A percentile compares a stretch with the other conserved stretches of the same genome.
These are phyloP conservation scores for Arabidopsis hybrid DNA, from an alignment of 441 rosid genomes.

Conservation along the genomic window DNA sequence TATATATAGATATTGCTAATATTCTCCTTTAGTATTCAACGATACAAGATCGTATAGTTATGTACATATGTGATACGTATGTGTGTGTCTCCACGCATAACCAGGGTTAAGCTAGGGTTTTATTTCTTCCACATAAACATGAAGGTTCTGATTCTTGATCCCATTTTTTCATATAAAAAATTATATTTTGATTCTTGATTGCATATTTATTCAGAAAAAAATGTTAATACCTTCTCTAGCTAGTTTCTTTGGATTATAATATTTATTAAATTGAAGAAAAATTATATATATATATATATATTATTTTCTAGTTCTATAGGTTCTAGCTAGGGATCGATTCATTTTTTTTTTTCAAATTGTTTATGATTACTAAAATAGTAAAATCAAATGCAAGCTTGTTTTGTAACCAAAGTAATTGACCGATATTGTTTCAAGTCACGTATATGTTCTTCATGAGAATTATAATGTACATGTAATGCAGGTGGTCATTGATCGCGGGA, in stretches of 20 bases:
- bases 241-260: neutral
- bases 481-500: slow-evolving; percentile 53
- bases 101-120: slow-evolving; percentile 24
- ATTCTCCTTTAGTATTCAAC: neutral
- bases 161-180: neutral
- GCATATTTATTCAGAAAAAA: neutral
- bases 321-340: neutral
- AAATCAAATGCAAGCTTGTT: neutral
- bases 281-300: too few relatives aligned
- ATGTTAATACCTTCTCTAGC: neutral
- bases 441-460: slow-evolving; percentile 2
- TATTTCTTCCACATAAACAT: slow-evolving; percentile 5
- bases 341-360: neutral
- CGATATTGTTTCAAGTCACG: neutral
- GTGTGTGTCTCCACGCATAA: slow-evolving; percentile 1
- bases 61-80: neutral
- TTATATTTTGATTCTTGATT: neutral
- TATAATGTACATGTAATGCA: neutral
- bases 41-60: slow-evolving; percentile 21
- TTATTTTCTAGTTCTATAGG: neutral
- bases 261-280: neutral
- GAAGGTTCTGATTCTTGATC: slow-evolving; percentile 14
- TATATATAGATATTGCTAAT: slow-evolving; percentile 2
- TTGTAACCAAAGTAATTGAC: neutral
- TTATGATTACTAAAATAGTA: neutral